These are phyloP conservation scores for Opeltia flavorubescens DNA, from an alignment of 495 filamentous ascomycete genomes.

Conservation along the genomic window DNA sequence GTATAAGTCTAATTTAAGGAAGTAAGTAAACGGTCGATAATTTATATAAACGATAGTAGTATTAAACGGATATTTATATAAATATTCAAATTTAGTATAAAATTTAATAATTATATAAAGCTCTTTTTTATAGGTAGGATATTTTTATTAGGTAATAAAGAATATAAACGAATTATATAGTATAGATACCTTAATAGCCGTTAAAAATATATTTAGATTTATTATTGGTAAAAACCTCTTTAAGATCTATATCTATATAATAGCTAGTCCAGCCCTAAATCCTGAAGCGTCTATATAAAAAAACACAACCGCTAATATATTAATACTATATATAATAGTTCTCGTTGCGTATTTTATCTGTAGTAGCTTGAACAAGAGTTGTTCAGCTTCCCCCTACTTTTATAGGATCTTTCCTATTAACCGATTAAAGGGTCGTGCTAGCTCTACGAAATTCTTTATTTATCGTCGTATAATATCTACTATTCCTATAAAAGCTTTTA, in stretches of 20 bases:
- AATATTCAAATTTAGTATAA: conserved; percentile 5
- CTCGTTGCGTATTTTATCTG: background rate
- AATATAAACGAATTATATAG: conserved; percentile 1
- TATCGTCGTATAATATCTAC: background rate
- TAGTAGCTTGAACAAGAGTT: conserved; percentile 5
- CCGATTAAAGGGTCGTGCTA: background rate
- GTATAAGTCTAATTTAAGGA: background rate
- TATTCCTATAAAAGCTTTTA: background rate
- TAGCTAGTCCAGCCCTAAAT: background rate
- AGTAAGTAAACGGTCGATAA: conserved; percentile 2
- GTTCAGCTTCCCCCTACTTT: background rate
- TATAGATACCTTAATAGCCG: background rate
- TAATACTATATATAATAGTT: background rate
- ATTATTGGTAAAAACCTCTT: background rate
- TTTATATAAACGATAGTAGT: conserved; percentile 1
- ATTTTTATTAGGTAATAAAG: background rate
- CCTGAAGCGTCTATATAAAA: conserved; percentile 4
- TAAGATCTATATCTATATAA: background rate
- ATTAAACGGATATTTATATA: conserved; percentile 3
- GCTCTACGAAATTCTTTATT: conserved; percentile 6
- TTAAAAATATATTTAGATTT: background rate
- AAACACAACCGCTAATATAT: background rate
- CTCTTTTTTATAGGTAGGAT: conserved; percentile 3
- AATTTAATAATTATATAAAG: conserved; percentile 4
- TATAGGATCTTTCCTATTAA: conserved; percentile 1